Evolutionary conservation across 805 yeast species (phyloP).

Genomic region (Komagataella populi): DNA sequence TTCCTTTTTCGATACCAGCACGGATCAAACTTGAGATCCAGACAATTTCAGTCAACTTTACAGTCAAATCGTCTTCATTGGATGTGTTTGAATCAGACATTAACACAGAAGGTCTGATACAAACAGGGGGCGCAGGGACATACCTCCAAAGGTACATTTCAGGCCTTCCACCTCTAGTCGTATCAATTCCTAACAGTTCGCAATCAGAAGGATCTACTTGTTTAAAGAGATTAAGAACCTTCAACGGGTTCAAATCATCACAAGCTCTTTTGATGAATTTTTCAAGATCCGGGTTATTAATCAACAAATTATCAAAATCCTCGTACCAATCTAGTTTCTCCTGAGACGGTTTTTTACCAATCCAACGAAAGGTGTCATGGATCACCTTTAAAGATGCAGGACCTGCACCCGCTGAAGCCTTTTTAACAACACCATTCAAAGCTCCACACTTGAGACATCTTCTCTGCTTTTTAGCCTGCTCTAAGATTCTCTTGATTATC

Average conservation of each 20-base stretch:
- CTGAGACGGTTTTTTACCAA: constrained; percentile 77
- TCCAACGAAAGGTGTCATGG: constrained; percentile 93
- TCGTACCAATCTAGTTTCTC: constrained; percentile 83
- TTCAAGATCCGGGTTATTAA: constrained; percentile 77
- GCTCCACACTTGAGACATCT: constrained; percentile 81
- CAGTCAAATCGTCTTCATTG: constrained; percentile 95
- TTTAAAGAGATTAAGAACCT: constrained; percentile 77
- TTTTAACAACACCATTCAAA: constrained; percentile 92
- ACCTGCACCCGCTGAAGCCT: constrained; percentile 84
- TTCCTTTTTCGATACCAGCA: constrained; percentile 92
- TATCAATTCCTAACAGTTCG: constrained; percentile 82
- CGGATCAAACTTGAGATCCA: constrained; percentile 92
- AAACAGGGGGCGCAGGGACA: constrained; percentile 97
- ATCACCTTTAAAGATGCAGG: constrained; percentile 91
- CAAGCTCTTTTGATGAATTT: constrained; percentile 73
- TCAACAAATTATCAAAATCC: constrained; percentile 65
- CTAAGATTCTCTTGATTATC: constrained; percentile 66
- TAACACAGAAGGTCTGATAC: constrained; percentile 93
- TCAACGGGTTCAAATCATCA: constrained; percentile 90
- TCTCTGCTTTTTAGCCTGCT: constrained; percentile 92
- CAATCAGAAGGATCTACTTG: constrained; percentile 80
- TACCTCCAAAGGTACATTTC: constrained; percentile 96
- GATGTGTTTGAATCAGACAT: constrained; percentile 84
- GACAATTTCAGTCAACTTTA: constrained; percentile 88
- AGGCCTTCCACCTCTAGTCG: constrained; percentile 82